Conservation (phyloP, 768 basidiomycete genomes). For the Rhodosporidiobolus odoratus region DNA sequence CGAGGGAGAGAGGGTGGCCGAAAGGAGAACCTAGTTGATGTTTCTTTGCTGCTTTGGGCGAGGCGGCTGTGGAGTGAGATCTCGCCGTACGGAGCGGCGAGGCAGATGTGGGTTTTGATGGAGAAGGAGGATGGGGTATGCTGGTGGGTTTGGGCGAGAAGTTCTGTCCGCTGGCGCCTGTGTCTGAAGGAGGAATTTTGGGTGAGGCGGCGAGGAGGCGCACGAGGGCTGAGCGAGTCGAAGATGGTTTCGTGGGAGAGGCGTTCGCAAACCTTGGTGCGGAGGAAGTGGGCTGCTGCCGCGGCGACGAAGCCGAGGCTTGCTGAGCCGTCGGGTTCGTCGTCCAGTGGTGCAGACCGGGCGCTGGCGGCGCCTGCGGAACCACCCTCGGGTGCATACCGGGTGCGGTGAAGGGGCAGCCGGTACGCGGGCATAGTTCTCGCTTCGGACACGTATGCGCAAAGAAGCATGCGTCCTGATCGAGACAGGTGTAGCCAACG, state of each 20-base stretch:
- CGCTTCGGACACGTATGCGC: neutral
- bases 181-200: neutral
- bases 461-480: neutral
- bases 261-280: neutral
- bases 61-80: no score
- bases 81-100: no score
- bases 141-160: neutral
- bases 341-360: neutral
- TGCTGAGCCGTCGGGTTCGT: neutral
- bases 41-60: no score
- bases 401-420: neutral
- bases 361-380: neutral
- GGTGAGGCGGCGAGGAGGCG: neutral
- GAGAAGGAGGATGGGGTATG: neutral
- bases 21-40: no score
- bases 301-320: no score
- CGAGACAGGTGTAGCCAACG: neutral
- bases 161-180: neutral
- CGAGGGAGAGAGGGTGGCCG: conserved; percentile 18
- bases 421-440: neutral
- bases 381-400: neutral
- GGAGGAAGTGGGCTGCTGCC: no score
- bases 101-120: neutral
- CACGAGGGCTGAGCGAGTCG: neutral
- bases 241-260: neutral